Conservation (phyloP, 1,139 yeast species). For the Pichia sp. region DNA sequence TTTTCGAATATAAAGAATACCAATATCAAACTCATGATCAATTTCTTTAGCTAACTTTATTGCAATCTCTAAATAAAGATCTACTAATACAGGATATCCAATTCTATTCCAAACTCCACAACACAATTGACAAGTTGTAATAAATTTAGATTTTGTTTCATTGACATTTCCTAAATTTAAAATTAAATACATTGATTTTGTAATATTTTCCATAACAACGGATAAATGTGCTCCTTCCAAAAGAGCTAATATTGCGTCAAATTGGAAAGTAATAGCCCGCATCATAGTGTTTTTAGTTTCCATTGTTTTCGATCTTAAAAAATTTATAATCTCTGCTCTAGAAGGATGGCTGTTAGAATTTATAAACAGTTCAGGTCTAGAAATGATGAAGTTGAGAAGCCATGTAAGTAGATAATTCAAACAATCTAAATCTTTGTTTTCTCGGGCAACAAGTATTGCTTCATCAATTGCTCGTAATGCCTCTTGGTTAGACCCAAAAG, state of each 20-base stretch:
- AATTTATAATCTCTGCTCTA: conserved; percentile 54
- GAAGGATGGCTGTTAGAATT: conserved; percentile 34
- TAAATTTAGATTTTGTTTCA: conserved; percentile 34
- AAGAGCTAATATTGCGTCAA: conserved; percentile 48
- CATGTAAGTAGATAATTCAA: conserved; percentile 73
- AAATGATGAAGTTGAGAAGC: conserved; percentile 64
- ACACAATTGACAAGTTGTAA: conserved; percentile 39
- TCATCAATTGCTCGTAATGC: conserved; percentile 80
- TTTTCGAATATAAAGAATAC: conserved; percentile 31
- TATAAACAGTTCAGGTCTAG: conserved; percentile 51
- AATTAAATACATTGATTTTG: conserved; percentile 48
- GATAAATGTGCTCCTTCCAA: conserved; percentile 43
- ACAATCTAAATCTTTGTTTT: conserved; percentile 68
- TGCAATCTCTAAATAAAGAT: conserved; percentile 41
- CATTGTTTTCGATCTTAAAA: conserved; percentile 51
- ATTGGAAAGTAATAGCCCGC: conserved; percentile 53
- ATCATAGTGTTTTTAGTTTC: conserved; percentile 42
- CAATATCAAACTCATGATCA: conserved; percentile 14
- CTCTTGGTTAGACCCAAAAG: conserved; percentile 65
- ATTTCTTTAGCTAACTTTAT: conserved; percentile 28
- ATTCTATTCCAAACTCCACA: conserved; percentile 46
- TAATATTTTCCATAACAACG: conserved; percentile 43
- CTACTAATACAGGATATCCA: conserved; percentile 41
- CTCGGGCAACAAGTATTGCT: conserved; percentile 83
- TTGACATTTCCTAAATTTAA: conserved; percentile 30